Evolutionary conservation across 1,139 yeast species (phyloP), one percentile per base, ranked within the genome.

Genomic region (Zhuliangozyma parablackwelliae): DNA sequence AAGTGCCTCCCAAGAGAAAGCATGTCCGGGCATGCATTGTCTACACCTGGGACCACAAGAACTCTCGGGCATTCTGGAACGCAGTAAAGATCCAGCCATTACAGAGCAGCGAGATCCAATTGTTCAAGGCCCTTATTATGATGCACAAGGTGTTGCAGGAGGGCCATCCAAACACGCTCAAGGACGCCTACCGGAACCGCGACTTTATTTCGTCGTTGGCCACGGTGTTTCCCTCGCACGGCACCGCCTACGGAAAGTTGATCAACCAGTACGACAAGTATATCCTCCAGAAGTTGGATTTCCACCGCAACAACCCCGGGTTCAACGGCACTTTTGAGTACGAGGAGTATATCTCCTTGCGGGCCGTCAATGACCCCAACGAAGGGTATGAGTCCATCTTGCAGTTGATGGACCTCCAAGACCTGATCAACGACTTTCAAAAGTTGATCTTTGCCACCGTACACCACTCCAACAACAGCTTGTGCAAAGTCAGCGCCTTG

Each of bases 311-410:
- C 43, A 95, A 92, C 54, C 81, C 88, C 10, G 95, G 90, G 2
- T 92, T 90, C 63, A 90, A 86, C 54, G 97, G 97, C 16, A 89
- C 90, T 32, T 92, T 92, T 61, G 98, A 92, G 57, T 92, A 92
- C 54, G 96, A 89, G 57, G 98, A 92, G 56, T 92, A 90, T 55
- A 80, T 90, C 31, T 87, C 96, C 2, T 72, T 92, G 48, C 76
- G 89, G 43, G 82, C 90, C 3, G 95, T 88, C 29, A 83, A 87
- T 53, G 96, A 92, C 56, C 97, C 97, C 3, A 90, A 92, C 55
- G 96, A 89, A 62, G 97, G 97, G 6, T 92, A 86, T 56, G 96
- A 90, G 53, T 81, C 95, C 1, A 79, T 90, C 46, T 62, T 88
- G 46, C 96, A 88, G 56, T 68, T 92, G 51, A 83, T 89, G 89